A percentile compares a stretch with the other conserved stretches of the same genome.
Evolutionary conservation across 116 monocot genomes (phyloP).

Genomic region (Posidonia oceanica): DNA sequence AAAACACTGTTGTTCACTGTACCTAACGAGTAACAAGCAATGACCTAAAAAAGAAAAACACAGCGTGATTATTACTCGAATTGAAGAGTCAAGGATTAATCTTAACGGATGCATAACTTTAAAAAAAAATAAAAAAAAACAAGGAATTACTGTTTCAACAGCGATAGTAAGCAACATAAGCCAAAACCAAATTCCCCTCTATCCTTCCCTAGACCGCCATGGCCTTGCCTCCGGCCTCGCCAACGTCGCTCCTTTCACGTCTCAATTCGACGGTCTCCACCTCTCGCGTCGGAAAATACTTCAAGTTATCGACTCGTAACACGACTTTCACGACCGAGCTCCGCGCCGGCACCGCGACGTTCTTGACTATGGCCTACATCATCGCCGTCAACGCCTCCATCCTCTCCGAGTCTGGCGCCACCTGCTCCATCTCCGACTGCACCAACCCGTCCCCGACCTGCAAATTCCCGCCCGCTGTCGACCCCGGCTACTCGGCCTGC

Average conservation of each 20-base stretch:
- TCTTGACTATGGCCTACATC: constrained; percentile 89
- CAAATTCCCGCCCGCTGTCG: constrained; percentile 33
- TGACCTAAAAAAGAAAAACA: too few relatives aligned
- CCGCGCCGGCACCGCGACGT: constrained; percentile 84
- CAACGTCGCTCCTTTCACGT: not conserved
- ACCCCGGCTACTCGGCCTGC: constrained; percentile 57
- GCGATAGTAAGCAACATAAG: too few relatives aligned
- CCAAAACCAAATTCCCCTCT: too few relatives aligned
- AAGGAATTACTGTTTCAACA: too few relatives aligned
- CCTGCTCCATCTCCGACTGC: constrained; percentile 64
- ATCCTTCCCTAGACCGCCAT: too few relatives aligned
- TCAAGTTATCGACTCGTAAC: constrained; percentile 26
- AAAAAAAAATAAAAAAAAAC: too few relatives aligned
- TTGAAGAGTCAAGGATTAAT: too few relatives aligned
- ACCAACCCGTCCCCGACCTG: constrained; percentile 33
- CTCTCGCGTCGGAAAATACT: constrained; percentile 27
- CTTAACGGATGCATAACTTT: too few relatives aligned
- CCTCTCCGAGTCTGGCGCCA: constrained; percentile 82
- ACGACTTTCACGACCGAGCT: constrained; percentile 79
- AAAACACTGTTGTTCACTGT: too few relatives aligned
- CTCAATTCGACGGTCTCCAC: constrained; percentile 27
- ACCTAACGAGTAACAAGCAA: too few relatives aligned
- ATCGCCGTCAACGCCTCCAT: constrained; percentile 85
- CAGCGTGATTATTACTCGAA: too few relatives aligned
- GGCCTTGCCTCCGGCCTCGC: not conserved